Evolutionary conservation across 2,329 filamentous ascomycete genomes (phyloP), one percentile per base, ranked within the genome.

Genomic region (Cyclaneusma minus): DNA sequence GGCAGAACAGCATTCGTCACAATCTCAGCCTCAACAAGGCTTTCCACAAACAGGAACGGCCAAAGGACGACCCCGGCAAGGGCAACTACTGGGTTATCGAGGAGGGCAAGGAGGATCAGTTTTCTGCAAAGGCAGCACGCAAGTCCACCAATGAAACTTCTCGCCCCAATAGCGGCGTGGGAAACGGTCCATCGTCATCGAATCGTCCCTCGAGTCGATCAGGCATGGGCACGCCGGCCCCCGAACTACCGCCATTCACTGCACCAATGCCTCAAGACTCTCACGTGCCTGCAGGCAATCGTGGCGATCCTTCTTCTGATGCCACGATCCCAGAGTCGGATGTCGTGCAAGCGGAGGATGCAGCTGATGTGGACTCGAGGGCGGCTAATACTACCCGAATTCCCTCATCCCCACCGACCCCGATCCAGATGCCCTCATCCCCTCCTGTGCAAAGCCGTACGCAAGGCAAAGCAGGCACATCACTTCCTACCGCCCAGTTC

Each of bases 1-100:
- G 89, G 89, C 87, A 95, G 54, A 98, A 98, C 53, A 95, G 89
- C 57, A 98, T 98, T 49, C 79, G 89, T 17, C 89, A 98, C 54
- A 98, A 98, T 42, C 70, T 98, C 17, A 94, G 85, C 46, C 62
- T 98, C 22, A 92, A 94, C 62, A 95, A 95, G 56, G 82, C 81
- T 24, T 95, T 95, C 46, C 74, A 85, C 48, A 95, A 95, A 56
- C 79, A 92, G 45, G 85, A 94, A 51, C 70, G 89, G 32, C 84
- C 85, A 30, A 95, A 95, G 60, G 85, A 94, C 47, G 89, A 95
- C 44, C 85, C 87, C 3, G 89, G 89, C 42, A 95, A 95, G 54
- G 89, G 89, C 22, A 87, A 93, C 52, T 95, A 95, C 56, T 95
- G 89, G 89, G 71, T 74, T 22, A 93, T 98, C 43, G 74, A 85